Base-by-base conservation (phyloP, 2,329 filamentous ascomycete species). In the Sclerotinia spermophila region DNA sequence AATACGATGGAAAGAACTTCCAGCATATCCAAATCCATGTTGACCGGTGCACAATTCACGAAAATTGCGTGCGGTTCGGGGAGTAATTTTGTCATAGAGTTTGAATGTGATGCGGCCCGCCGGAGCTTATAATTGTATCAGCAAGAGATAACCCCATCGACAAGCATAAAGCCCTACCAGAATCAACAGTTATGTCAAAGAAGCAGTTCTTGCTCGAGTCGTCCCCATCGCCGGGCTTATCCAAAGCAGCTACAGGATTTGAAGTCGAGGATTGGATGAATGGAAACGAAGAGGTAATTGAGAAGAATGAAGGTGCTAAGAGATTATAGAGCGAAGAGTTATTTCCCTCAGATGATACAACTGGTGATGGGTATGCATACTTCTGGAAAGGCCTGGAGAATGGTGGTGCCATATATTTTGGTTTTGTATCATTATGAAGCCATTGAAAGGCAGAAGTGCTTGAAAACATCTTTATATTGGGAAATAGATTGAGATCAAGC, bases 51-150 rank as follows among this genome's bases (percentile, higher is more conserved):
- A 97, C 72, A 97, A 89, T 68, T 90, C 89, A 78, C 94, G 93
- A 86, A 98, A 98, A 86, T 97, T 98, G 78, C 97, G 94, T 74
- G 92, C 93, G 3, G 95, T 98, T 85, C 97, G 97, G 79, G 95
- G 95, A n/a, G 97, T 94, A 71, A 97, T 86, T 75, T 87, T 84
- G 75, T 84, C 81, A 82, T 89, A 90, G 72, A 99, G 89, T 84
- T 97, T 93, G 82, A 98, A 95, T 73, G 87, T 91, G 86, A 98
- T 92, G 81, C 92, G 91, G 79, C 91, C 93, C 67, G 78, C 44
- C 1, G 67, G 67, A 42, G 56, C 67, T 68, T 62, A 2, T 5
- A 27, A 10, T 21, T 24, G 4, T 38, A 24, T 68, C 38, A 65
- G 66, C 17, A 21, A 35, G 10, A 3, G 2, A 44, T 17, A 27